Conservation (phyloP, 2,329 filamentous ascomycete species). For the Xylariales sp. region DNA sequence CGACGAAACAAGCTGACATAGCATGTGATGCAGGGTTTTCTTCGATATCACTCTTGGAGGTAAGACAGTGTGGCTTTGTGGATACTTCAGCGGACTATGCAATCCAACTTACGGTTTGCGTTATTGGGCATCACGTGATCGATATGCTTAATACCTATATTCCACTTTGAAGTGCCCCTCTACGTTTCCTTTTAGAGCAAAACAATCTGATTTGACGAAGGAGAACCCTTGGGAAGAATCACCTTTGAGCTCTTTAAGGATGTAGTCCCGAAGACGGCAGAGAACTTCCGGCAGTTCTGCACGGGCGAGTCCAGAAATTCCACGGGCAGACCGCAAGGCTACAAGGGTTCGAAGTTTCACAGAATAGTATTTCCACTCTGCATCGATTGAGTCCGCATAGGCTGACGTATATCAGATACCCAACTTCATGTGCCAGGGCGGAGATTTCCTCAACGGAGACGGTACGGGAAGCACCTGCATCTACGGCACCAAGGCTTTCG, state of each 20-base stretch:
- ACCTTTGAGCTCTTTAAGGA: slow-evolving; percentile 89
- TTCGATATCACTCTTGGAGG: slow-evolving; percentile 78
- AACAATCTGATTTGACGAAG: too few species aligned
- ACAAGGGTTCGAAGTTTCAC: slow-evolving; percentile 93
- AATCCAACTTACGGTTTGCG: too few species aligned
- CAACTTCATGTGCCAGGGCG: slow-evolving; percentile 96
- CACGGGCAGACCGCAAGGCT: slow-evolving; percentile 77
- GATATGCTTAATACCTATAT: not conserved
- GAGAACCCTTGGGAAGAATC: slow-evolving; percentile 79
- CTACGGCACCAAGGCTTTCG: slow-evolving; percentile 79
- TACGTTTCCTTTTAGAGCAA: too few species aligned
- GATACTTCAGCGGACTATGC: not conserved
- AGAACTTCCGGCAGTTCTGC: slow-evolving; percentile 97
- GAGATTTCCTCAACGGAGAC: slow-evolving; percentile 91
- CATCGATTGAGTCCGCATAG: too few species aligned
- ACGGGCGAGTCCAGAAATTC: slow-evolving; percentile 85
- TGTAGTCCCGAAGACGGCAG: slow-evolving; percentile 79
- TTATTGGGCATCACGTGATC: slow-evolving; percentile 21
- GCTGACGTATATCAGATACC: slow-evolving; percentile 71
- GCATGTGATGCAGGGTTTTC: slow-evolving; percentile 48
- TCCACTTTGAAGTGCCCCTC: not conserved
- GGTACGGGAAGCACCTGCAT: slow-evolving; percentile 85
- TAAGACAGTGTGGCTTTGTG: slow-evolving; percentile 33
- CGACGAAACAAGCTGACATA: too few species aligned
- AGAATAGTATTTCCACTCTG: slow-evolving; percentile 60